Evolutionary conservation across 2,329 filamentous ascomycete species (phyloP).

Genomic region (Xylariaceae sp.): DNA sequence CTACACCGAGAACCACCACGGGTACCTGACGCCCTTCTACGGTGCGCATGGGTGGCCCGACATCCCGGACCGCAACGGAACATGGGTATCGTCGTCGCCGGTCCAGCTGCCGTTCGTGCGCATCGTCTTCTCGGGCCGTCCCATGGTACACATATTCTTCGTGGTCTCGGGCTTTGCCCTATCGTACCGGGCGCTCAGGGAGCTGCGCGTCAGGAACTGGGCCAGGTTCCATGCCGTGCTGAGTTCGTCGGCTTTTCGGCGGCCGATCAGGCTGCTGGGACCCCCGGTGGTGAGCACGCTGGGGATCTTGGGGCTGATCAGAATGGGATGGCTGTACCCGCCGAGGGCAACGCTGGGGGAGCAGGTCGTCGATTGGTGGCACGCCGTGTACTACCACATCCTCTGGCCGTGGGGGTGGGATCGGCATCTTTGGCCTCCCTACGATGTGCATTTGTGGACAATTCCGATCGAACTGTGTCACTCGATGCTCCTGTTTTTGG

Average conservation of each 20-base stretch:
- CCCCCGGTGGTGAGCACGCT: conserved; percentile 41
- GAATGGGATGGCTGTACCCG: conserved; percentile 17
- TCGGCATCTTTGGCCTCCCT: conserved; percentile 21
- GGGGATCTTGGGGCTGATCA: conserved; percentile 27
- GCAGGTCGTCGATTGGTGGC: conserved; percentile 25
- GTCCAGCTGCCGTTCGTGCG: conserved; percentile 42
- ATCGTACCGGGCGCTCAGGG: conserved; percentile 38
- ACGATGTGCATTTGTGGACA: conserved; percentile 44
- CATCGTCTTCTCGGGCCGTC: conserved; percentile 38
- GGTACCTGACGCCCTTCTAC: conserved; percentile 31
- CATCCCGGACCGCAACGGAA: too few relatives aligned
- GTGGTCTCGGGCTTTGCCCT: conserved; percentile 47
- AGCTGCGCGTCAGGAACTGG: conserved; percentile 34
- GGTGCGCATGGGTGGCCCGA: conserved; percentile 21
- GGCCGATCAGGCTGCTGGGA: conserved; percentile 41
- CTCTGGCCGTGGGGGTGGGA: conserved; percentile 27
- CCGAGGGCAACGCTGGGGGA: conserved; percentile 13
- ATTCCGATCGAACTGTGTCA: conserved; percentile 44
- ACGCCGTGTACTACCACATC: conserved; percentile 18
- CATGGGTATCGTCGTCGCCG: conserved; percentile 15
- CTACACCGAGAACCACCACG: conserved; percentile 38
- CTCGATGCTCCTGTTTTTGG: conserved; percentile 40
- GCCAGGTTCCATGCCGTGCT: conserved; percentile 34
- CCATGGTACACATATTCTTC: conserved; percentile 49
- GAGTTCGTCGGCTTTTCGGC: conserved; percentile 42